Base-by-base conservation (phyloP, 2,329 filamentous ascomycete genomes). In the Zymoseptoria tritici region DNA sequence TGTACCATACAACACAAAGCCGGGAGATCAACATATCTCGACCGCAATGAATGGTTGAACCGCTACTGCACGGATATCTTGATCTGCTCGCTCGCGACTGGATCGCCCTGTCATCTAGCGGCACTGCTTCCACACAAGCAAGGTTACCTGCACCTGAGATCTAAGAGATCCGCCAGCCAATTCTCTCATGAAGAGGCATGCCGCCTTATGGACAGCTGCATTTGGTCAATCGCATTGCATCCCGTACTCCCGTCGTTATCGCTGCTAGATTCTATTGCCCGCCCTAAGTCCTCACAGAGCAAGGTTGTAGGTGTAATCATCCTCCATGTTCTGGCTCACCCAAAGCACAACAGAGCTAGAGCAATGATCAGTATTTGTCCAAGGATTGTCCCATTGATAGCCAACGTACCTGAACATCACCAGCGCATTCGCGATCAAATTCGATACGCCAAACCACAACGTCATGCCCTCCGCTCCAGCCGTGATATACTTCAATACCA, bases 311-410 rank as follows among this genome's bases (percentile, higher is more conserved):
- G 85, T 87, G 72, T 88, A 88, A 68, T 88, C 85, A 67, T 88
- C 85, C 72, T 88, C 86, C 76, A 88, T 87, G 68, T 88, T 88
- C 78, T 88, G 86, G 56, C 83, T 85, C 26, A 88, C 79, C 85
- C 85, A 88, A 36, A 88, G 79, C 46, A 87, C 82, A 54, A 83
- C 78, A 24, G 83, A 84, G 70, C 85, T 87, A 66, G 19, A 60
- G 52, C 26, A 59, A 72, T 59, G 74, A 54, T 71, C 60, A 70
- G 73, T 61, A 60, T 54, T 57, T 20, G 8, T 19, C 31, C 49
- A 36, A 9, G 6, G 16, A 46, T 49, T 13, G 42, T 19, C 9
- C 54, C 51, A 8, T 50, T 36, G 3, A 29, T 11, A 29, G n/a
- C 22, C 11, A 46, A 76, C 79, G 70, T 74, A 86, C 84, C 85